Conservation (phyloP, 331 rosid species). For the Ulmus americana region DNA sequence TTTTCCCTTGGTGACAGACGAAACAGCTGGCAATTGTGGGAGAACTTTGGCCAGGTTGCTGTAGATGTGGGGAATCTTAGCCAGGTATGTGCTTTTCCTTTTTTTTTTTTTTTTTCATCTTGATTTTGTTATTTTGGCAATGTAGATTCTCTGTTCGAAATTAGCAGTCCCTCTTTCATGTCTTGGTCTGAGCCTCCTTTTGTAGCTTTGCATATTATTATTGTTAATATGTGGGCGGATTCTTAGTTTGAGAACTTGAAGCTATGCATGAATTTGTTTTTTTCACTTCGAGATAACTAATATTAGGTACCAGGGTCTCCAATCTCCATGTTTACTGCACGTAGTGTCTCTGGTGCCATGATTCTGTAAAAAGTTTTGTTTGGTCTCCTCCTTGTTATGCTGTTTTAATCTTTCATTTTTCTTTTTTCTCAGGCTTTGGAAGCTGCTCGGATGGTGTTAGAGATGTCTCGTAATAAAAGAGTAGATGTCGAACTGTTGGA, state of each 20-base stretch:
- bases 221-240: too few species aligned
- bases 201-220: not conserved
- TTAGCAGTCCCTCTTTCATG: not conserved
- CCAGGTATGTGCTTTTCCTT: slow-evolving; percentile 47
- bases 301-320: not conserved
- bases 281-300: not conserved
- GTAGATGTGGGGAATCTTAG: slow-evolving; percentile 65
- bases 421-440: slow-evolving; percentile 65
- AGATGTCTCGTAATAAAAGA: slow-evolving; percentile 53
- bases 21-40: slow-evolving; percentile 93
- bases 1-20: slow-evolving; percentile 54
- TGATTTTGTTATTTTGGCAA: too few species aligned
- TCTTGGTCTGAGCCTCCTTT: not conserved
- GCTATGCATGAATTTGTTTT: not conserved
- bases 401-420: slow-evolving; percentile 22
- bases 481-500: slow-evolving; percentile 55
- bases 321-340: not conserved
- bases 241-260: not conserved
- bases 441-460: slow-evolving; percentile 63
- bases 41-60: slow-evolving; percentile 82
- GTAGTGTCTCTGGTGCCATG: not conserved
- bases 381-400: slow-evolving; percentile 3
- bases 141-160: too few species aligned
- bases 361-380: not conserved
- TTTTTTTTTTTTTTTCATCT: not conserved